Conservation (phyloP, 2,329 filamentous ascomycete genomes). For the Zymoseptoria ardabiliae region DNA sequence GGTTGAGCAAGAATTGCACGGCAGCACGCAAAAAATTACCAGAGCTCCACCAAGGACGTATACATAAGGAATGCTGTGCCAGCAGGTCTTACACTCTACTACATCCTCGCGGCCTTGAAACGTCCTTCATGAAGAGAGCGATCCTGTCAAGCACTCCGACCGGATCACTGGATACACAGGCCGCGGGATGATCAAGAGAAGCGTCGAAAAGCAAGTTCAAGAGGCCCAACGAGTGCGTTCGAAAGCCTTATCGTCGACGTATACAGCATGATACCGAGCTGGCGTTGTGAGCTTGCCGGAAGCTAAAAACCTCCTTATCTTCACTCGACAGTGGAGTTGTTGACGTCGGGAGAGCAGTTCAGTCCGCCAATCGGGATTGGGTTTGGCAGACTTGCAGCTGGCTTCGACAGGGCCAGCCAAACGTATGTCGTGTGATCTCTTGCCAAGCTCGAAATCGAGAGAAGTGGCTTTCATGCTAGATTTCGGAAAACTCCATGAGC, state of each 20-base stretch:
- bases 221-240: background rate
- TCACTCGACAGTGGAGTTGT: background rate
- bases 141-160: background rate
- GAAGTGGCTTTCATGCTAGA: too few species aligned
- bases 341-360: background rate
- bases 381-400: background rate
- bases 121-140: background rate
- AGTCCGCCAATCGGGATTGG: too few species aligned
- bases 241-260: background rate
- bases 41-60: background rate
- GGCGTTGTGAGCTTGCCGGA: background rate
- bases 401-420: background rate
- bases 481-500: too few species aligned
- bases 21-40: background rate
- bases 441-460: too few species aligned
- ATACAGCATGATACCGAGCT: background rate
- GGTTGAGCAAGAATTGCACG: too few species aligned
- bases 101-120: background rate
- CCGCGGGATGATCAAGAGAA: background rate
- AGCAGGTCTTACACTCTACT: background rate
- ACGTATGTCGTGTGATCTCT: too few species aligned
- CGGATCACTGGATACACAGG: background rate
- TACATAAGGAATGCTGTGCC: background rate
- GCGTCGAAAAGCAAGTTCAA: background rate
- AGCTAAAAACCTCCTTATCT: background rate